phyloP scores from a whole-genome alignment of 352 stramenopile species.

The Phytophthora uliginosa region DNA sequence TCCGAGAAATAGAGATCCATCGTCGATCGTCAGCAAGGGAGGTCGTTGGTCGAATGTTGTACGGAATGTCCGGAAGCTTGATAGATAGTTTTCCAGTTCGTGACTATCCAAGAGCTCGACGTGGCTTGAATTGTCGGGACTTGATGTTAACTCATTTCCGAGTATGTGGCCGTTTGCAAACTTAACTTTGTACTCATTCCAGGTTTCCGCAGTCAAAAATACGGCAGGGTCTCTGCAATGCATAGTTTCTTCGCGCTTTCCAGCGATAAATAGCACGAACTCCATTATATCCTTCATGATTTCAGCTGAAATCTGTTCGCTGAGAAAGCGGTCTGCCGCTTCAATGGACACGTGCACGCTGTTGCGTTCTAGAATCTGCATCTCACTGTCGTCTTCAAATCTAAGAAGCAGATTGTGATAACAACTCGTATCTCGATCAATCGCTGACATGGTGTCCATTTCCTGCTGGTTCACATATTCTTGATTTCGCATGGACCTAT shows the following conservation, averaged over 20 bases:
- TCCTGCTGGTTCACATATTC: constrained; percentile 65
- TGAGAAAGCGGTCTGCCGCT: constrained; percentile 50
- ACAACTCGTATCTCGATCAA: constrained; percentile 62
- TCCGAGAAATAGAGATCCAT: constrained; percentile 58
- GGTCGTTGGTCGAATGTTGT: constrained; percentile 18
- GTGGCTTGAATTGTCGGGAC: constrained; percentile 12
- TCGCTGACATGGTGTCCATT: constrained; percentile 47
- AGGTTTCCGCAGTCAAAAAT: constrained; percentile 60
- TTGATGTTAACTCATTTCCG: neutral
- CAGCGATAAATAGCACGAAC: constrained; percentile 65
- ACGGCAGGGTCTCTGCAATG: constrained; percentile 39
- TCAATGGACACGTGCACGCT: constrained; percentile 44
- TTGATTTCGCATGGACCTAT: constrained; percentile 55
- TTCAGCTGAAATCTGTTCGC: constrained; percentile 46
- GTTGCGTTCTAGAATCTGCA: constrained; percentile 50
- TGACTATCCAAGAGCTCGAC: constrained; percentile 36
- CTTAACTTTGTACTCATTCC: constrained; percentile 63
- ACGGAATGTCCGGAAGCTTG: constrained; percentile 39
- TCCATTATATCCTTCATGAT: constrained; percentile 66
- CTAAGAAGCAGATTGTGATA: constrained; percentile 67
- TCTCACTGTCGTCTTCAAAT: constrained; percentile 72
- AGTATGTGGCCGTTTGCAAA: constrained; percentile 42
- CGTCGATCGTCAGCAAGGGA: constrained; percentile 30
- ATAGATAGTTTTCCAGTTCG: constrained; percentile 60
- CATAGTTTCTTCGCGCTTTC: constrained; percentile 57